Percentiles rank a stretch among this genome's conserved stretches.
These are phyloP conservation scores for Fusarium staphyleae DNA, from an alignment of 2,329 filamentous ascomycete species.

Conservation along the genomic window DNA sequence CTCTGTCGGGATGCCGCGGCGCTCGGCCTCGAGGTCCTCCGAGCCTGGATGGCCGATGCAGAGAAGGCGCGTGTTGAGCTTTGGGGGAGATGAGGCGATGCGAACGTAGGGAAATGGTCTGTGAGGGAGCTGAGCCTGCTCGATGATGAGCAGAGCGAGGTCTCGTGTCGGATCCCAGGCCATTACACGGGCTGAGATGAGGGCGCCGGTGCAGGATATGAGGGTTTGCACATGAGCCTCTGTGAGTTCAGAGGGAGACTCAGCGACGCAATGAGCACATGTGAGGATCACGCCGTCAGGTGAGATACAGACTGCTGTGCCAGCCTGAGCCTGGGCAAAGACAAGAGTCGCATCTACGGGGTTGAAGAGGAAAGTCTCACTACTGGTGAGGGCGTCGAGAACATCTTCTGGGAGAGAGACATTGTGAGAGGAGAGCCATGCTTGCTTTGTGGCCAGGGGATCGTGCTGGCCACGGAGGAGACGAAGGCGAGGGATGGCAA, in stretches of 20 bases:
- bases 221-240: conserved; percentile 47
- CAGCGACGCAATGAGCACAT: conserved; percentile 60
- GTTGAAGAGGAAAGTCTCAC: neutral
- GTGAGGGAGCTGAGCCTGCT: conserved; percentile 33
- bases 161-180: conserved; percentile 54
- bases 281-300: conserved; percentile 54
- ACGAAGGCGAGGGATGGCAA: neutral
- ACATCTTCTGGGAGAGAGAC: conserved; percentile 24
- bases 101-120: conserved; percentile 34
- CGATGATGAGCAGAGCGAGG: conserved; percentile 55
- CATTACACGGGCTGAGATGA: conserved; percentile 49
- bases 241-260: conserved; percentile 46
- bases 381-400: neutral
- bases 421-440: conserved; percentile 32
- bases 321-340: conserved; percentile 58
- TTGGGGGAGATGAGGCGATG: conserved; percentile 27
- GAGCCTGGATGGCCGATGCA: conserved; percentile 49
- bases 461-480: conserved; percentile 2
- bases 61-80: conserved; percentile 34
- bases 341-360: conserved; percentile 48
- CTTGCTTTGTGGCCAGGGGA: conserved; percentile 19
- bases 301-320: conserved; percentile 59
- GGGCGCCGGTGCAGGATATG: conserved; percentile 50
- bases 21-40: conserved; percentile 53
- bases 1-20: conserved; percentile 46